These are phyloP conservation scores for Jasminum sambac DNA, from an alignment of 257 asterid species.

Conservation along the genomic window DNA sequence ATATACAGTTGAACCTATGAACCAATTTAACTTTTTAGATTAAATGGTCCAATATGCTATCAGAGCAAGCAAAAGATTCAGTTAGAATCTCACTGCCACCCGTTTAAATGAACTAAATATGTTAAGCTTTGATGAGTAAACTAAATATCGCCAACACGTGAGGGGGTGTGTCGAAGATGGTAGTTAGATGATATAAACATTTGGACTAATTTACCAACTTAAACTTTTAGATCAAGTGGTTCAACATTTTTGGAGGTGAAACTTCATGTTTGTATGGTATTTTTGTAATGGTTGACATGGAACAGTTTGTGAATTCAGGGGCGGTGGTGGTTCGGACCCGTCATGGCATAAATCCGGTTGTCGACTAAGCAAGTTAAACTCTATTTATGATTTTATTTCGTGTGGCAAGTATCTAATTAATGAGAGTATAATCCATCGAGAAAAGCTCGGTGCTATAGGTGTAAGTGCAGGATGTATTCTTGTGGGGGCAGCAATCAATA, in stretches of 20 bases:
- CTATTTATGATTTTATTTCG: conserved; percentile 64
- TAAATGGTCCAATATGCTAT: too few relatives aligned
- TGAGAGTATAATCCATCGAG: conserved; percentile 55
- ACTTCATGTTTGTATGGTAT: conserved; percentile 7
- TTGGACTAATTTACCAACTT: too few relatives aligned
- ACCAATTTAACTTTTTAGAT: too few relatives aligned
- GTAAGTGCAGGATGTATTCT: conserved; percentile 87
- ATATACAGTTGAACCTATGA: too few relatives aligned
- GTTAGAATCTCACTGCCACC: too few relatives aligned
- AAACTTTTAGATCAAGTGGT: too few relatives aligned
- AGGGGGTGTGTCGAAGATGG: too few relatives aligned
- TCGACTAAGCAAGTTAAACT: conserved; percentile 69
- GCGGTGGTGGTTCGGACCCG: conserved; percentile 77
- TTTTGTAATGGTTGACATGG: neutral
- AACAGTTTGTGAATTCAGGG: conserved; percentile 43
- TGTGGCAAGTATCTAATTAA: conserved; percentile 64
- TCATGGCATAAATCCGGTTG: conserved; percentile 77
- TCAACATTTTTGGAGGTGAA: neutral
- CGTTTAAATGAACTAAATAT: too few relatives aligned
- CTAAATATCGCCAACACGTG: too few relatives aligned
- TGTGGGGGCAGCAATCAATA: conserved; percentile 77
- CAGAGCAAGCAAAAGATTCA: too few relatives aligned
- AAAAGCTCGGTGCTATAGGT: conserved; percentile 63
- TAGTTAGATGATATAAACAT: too few relatives aligned
- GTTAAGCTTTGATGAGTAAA: too few relatives aligned